phyloP scores from a whole-genome alignment of 139 green algal genomes.

The Closterium sp. region DNA sequence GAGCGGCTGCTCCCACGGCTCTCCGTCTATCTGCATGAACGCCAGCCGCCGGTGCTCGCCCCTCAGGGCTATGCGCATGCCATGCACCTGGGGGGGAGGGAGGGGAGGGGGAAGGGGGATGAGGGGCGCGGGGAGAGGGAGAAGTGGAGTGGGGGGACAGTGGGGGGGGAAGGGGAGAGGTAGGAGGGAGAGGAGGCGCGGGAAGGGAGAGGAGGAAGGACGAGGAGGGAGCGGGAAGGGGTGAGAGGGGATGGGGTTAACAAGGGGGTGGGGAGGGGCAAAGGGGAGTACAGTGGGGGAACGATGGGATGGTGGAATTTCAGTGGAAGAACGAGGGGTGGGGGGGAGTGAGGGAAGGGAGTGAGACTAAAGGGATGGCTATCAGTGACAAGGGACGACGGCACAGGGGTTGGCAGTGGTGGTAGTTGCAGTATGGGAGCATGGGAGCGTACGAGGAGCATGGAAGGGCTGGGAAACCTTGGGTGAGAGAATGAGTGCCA shows the following conservation, averaged over 20 bases:
- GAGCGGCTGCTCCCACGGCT: constrained; percentile 45
- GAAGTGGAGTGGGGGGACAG: neutral
- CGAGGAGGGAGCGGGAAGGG: no score
- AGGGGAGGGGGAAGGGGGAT: no score
- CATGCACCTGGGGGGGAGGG: constrained; percentile 14
- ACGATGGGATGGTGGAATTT: neutral
- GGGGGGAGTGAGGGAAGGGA: neutral
- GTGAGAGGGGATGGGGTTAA: no score
- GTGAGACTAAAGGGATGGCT: no score
- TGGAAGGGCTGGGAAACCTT: no score
- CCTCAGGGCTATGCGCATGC: constrained; percentile 7
- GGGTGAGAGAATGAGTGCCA: neutral
- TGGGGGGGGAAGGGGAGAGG: neutral
- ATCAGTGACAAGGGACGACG: no score
- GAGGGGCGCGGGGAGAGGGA: no score
- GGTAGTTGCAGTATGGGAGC: no score
- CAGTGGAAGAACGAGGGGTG: neutral
- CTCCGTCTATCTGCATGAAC: constrained; percentile 42
- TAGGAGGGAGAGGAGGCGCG: neutral
- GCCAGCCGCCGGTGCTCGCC: constrained; percentile 5
- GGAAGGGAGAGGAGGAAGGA: no score
- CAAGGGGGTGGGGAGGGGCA: no score
- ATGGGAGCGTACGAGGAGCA: no score
- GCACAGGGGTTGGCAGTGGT: no score
- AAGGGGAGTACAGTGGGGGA: neutral